Evolutionary conservation across 164 flowering plant genomes (phyloP).

Genomic region (Dillenia turbinata): DNA sequence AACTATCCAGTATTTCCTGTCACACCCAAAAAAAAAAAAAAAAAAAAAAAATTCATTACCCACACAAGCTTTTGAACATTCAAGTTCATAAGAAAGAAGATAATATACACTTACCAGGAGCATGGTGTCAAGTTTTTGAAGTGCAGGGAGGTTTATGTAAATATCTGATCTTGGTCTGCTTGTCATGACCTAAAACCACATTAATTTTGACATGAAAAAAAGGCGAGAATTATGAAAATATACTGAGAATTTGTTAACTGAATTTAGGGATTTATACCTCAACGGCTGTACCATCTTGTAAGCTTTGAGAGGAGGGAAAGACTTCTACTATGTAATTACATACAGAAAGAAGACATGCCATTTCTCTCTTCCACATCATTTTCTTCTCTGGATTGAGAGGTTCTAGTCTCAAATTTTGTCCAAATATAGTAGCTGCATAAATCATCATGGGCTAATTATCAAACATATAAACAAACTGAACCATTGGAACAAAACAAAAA

Average conservation of each 20-base stretch:
- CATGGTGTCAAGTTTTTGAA: slow-evolving; percentile 78
- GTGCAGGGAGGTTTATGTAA: slow-evolving; percentile 83
- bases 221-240: not conserved
- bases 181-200: slow-evolving; percentile 60
- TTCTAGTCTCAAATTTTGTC: slow-evolving; percentile 68
- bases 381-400: slow-evolving; percentile 76
- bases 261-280: slow-evolving; percentile 45
- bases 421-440: slow-evolving; percentile 79
- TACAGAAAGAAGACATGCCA: slow-evolving; percentile 83
- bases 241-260: not conserved
- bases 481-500: not conserved
- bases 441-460: not conserved
- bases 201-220: slow-evolving; percentile 6
- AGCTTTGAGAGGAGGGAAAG: slow-evolving; percentile 36
- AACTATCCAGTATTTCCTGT: slow-evolving; percentile 77
- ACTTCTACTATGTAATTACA: slow-evolving; percentile 92
- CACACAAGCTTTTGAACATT: too few relatives aligned
- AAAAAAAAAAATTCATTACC: too few relatives aligned
- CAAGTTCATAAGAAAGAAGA: too few relatives aligned
- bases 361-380: slow-evolving; percentile 86
- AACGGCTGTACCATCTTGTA: slow-evolving; percentile 43
- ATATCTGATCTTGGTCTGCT: slow-evolving; percentile 81
- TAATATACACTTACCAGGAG: slow-evolving; percentile 57
- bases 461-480: not conserved
- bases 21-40: not conserved